phyloP scores from a whole-genome alignment of 31 red algal genomes.

The Asparagopsis taxiformis region DNA sequence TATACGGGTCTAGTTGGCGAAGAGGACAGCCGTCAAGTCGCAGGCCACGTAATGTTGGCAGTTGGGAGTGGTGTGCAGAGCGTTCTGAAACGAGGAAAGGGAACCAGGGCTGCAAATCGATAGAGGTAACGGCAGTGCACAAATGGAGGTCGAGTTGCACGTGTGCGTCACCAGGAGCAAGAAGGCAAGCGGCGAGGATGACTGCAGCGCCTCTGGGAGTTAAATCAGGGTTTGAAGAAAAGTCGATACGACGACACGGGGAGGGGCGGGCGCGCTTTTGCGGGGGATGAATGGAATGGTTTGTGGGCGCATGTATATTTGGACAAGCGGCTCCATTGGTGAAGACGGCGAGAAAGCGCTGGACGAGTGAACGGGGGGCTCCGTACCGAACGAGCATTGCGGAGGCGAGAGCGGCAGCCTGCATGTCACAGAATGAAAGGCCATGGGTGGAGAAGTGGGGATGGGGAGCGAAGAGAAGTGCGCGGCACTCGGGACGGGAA shows the following conservation, averaged over 20 bases:
- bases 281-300: slow-evolving; percentile 1
- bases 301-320: not conserved
- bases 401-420: slow-evolving; percentile 44
- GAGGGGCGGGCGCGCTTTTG: not conserved
- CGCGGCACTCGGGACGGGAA: slow-evolving; percentile 4
- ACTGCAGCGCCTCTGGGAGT: slow-evolving; percentile 32
- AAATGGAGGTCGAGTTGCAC: slow-evolving; percentile 30
- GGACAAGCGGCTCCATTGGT: not conserved
- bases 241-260: slow-evolving; percentile 27
- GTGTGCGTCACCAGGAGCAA: slow-evolving; percentile 3
- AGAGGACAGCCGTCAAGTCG: slow-evolving; percentile 39
- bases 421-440: slow-evolving; percentile 24
- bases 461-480: slow-evolving; percentile 1
- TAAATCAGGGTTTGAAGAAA: slow-evolving; percentile 32
- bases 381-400: slow-evolving; percentile 36
- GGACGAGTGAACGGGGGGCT: slow-evolving; percentile 14
- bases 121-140: slow-evolving; percentile 16
- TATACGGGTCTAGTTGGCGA: not conserved
- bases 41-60: slow-evolving; percentile 11
- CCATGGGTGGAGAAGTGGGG: slow-evolving; percentile 12
- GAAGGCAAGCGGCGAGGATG: slow-evolving; percentile 29
- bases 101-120: slow-evolving; percentile 25
- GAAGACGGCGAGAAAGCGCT: slow-evolving; percentile 11
- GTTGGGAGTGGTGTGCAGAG: not conserved
- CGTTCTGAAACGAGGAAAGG: slow-evolving; percentile 22